Evolutionary conservation across 2,329 filamentous ascomycete genomes (phyloP), one percentile per base, ranked within the genome.

Genomic region (Fonsecaea pedrosoi): DNA sequence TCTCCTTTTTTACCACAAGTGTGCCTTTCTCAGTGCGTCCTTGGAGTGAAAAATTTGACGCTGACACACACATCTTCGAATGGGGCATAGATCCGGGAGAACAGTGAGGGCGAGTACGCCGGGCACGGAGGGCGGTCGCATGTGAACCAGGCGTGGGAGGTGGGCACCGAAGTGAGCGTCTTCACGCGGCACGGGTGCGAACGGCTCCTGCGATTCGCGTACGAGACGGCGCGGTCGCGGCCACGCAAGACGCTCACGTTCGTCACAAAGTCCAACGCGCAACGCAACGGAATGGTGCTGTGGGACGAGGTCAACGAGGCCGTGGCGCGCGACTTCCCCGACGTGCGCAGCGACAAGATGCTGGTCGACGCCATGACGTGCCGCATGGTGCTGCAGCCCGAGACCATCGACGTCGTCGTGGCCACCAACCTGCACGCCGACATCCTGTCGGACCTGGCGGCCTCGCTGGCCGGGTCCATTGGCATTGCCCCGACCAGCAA

Each of bases 401-500:
- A 86, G 72, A 82, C 79, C 0, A 73, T 89, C 13, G 87, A 89
- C 71, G 89, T 87, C 0, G 86, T 89, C 67, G 87, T 89, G 25
- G 87, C 86, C 1, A 87, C 85, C 3, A 89, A 89, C 70, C 73
- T 89, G 70, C 75, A 84, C 77, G 88, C 87, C 5, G 89, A 91
- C 69, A 90, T 91, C 58, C 83, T 92, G 4, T 90, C 88, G 0
- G 89, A 92, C 73, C 80, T 92, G 21, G 90, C 89, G 5, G 89
- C 90, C 13, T 88, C 89, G 0, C 79, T 91, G 6, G 89, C 89
- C 2, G 89, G 89, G 0, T 89, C 85, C 1, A 91, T 92, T 67
- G 89, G 90, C 8, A 91, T 92, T 65, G 89, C 89, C 3, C 89
- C 89, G 2, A 90, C 89, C 0, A 86, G 83, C 57, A 91, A 90